phyloP scores from a whole-genome alignment of 192 early-diverging fungal species.

The Entophlyctis luteolus region DNA sequence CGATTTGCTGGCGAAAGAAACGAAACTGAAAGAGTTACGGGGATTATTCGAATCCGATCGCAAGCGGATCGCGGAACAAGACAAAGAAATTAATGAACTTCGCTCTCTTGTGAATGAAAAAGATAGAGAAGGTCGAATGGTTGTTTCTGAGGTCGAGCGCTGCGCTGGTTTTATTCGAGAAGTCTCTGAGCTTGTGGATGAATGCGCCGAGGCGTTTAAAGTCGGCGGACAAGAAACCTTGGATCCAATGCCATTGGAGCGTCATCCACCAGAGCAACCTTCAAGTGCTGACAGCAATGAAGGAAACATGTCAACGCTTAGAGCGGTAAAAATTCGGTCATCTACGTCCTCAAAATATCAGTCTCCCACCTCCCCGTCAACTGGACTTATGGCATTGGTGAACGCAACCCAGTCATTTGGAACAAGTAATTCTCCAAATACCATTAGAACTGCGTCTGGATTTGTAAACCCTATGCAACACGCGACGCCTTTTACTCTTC shows the following conservation, averaged over 20 bases:
- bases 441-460: background rate
- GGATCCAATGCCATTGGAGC: background rate
- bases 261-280: background rate
- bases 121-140: conserved; percentile 7
- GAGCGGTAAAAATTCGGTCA: background rate
- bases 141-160: conserved; percentile 25
- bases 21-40: background rate
- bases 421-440: background rate
- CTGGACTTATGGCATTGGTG: conserved; percentile 15
- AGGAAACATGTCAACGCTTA: background rate
- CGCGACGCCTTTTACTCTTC: background rate
- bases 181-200: conserved; percentile 27
- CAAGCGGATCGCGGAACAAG: background rate
- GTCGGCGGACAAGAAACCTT: background rate
- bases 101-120: conserved; percentile 8
- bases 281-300: background rate
- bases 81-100: conserved; percentile 22
- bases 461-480: background rate
- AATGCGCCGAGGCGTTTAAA: conserved; percentile 22
- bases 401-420: conserved; percentile 8
- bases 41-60: background rate
- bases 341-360: conserved; percentile 19
- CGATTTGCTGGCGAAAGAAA: background rate
- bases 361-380: conserved; percentile 11
- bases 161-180: conserved; percentile 23